Evolutionary conservation across 1,284 basidiomycete genomes (phyloP).

Genomic region (Exsudoporus floridanus): DNA sequence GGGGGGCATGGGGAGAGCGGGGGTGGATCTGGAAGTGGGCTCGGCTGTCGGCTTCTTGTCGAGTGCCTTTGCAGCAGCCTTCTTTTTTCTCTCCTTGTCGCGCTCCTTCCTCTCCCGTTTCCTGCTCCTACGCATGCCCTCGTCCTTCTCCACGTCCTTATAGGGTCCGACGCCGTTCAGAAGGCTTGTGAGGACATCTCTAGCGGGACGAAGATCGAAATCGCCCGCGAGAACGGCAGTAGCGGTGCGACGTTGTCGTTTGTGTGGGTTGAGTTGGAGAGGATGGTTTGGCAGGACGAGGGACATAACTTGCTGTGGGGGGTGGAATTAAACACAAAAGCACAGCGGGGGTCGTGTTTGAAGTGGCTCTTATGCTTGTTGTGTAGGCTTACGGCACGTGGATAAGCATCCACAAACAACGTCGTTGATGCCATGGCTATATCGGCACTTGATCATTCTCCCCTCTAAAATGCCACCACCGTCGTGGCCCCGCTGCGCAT

Average conservation of each 20-base stretch:
- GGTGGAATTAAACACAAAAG: slow-evolving; percentile 22
- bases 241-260: slow-evolving; percentile 64
- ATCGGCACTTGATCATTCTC: slow-evolving; percentile 28
- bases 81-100: slow-evolving; percentile 42
- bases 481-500: not conserved
- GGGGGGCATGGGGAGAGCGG: slow-evolving; percentile 29
- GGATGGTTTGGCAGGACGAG: slow-evolving; percentile 39
- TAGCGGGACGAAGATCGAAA: slow-evolving; percentile 62
- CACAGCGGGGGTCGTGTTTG: slow-evolving; percentile 36
- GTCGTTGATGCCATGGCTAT: slow-evolving; percentile 35
- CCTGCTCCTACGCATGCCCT: slow-evolving; percentile 48
- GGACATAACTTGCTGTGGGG: slow-evolving; percentile 22
- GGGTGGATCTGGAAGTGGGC: slow-evolving; percentile 14
- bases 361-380: slow-evolving; percentile 36
- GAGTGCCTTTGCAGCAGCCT: slow-evolving; percentile 12
- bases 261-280: slow-evolving; percentile 35
- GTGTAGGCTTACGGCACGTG: slow-evolving; percentile 38
- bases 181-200: slow-evolving; percentile 74
- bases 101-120: slow-evolving; percentile 53
- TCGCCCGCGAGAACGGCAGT: slow-evolving; percentile 70
- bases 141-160: slow-evolving; percentile 58
- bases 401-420: slow-evolving; percentile 38
- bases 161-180: slow-evolving; percentile 71
- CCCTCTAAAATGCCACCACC: not conserved
- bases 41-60: slow-evolving; percentile 30